These are phyloP conservation scores for Puccinia coronata DNA, from an alignment of 1,284 basidiomycete species.

Conservation along the genomic window DNA sequence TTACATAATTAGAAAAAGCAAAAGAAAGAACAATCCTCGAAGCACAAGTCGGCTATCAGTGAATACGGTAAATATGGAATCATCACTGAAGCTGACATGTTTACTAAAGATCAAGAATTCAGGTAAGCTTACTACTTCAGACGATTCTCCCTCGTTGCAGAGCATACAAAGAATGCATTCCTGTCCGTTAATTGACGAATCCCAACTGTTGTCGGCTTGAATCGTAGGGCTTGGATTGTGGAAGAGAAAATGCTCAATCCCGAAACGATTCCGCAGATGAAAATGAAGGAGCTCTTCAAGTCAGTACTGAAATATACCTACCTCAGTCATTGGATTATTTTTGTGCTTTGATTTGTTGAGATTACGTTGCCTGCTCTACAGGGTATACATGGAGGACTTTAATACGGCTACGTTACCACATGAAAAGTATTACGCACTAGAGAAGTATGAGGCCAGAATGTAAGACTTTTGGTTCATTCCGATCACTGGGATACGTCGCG, in stretches of 20 bases:
- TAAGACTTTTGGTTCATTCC: constrained; percentile 38
- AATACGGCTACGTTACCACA: constrained; percentile 87
- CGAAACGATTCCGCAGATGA: constrained; percentile 77
- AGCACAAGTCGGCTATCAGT: constrained; percentile 64
- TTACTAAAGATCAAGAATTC: constrained; percentile 52
- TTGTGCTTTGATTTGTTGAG: background rate
- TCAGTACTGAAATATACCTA: constrained; percentile 58
- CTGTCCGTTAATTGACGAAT: constrained; percentile 23
- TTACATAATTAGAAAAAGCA: constrained; percentile 11
- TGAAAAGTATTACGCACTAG: constrained; percentile 65
- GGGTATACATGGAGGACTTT: constrained; percentile 70
- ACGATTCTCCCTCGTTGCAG: background rate
- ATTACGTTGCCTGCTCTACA: background rate
- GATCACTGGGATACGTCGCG: background rate
- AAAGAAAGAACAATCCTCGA: constrained; percentile 58
- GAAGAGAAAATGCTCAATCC: constrained; percentile 85
- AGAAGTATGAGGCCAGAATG: constrained; percentile 45
- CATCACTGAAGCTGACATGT: constrained; percentile 76
- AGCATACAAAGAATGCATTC: background rate
- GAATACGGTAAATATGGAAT: constrained; percentile 87
- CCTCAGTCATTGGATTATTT: background rate
- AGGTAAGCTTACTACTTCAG: background rate
- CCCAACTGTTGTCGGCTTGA: constrained; percentile 24
- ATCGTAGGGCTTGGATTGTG: constrained; percentile 78
- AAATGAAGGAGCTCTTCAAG: constrained; percentile 75